Percentiles rank a stretch among this genome's conserved stretches.
Conservation (phyloP, 192 early-diverging fungal species). For the Funneliformis mosseae region DNA sequence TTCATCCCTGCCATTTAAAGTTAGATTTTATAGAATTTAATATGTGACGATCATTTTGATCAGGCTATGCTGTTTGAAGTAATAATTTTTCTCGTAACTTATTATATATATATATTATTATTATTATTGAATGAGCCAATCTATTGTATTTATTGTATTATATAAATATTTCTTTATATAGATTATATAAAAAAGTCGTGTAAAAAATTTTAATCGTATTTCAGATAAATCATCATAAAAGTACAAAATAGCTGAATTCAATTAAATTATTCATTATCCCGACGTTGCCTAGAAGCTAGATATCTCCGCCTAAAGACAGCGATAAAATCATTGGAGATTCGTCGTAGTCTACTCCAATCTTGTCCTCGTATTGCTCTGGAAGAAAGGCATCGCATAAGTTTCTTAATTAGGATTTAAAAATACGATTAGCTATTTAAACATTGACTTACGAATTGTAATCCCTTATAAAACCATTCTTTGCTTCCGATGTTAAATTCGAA, state of each 20-base stretch:
- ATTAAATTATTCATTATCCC: slow-evolving; percentile 7
- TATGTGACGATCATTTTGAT: too few relatives aligned
- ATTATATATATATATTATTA: too few relatives aligned
- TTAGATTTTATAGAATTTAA: too few relatives aligned
- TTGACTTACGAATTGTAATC: slow-evolving; percentile 59
- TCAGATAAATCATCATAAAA: too few relatives aligned
- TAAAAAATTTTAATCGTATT: too few relatives aligned
- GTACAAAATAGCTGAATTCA: neutral
- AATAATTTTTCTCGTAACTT: too few relatives aligned
- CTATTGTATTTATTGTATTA: too few relatives aligned
- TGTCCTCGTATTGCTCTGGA: slow-evolving; percentile 49
- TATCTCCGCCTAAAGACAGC: slow-evolving; percentile 58
- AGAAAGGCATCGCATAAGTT: neutral
- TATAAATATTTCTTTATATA: too few relatives aligned
- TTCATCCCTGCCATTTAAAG: too few relatives aligned
- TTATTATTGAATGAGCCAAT: too few relatives aligned
- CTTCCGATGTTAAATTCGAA: slow-evolving; percentile 44
- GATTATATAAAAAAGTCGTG: too few relatives aligned
- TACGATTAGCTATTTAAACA: neutral
- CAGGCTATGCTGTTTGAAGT: too few relatives aligned
- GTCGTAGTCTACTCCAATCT: slow-evolving; percentile 55
- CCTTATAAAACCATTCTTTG: slow-evolving; percentile 54
- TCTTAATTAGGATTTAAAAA: neutral
- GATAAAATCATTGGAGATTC: slow-evolving; percentile 61
- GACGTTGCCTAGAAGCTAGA: slow-evolving; percentile 35